phyloP scores from a whole-genome alignment of 2,329 filamentous ascomycete genomes.

The Albophoma yamanashiensis region DNA sequence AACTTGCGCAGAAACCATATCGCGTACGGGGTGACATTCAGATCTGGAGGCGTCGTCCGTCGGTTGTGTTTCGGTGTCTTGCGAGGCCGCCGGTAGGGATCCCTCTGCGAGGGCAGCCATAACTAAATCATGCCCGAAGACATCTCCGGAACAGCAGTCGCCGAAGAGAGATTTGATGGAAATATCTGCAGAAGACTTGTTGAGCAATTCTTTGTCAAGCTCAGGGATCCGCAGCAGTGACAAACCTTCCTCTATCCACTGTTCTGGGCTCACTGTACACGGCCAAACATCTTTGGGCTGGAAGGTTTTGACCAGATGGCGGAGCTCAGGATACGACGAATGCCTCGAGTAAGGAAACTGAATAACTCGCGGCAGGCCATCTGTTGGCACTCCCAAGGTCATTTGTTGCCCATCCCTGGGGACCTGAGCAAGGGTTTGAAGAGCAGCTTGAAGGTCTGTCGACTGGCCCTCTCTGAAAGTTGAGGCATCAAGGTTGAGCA shows the following conservation, averaged over 20 bases:
- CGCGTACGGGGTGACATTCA: background rate
- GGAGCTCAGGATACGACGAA: conserved; percentile 74
- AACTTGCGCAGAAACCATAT: background rate
- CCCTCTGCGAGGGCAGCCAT: conserved; percentile 32
- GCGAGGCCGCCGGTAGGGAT: background rate
- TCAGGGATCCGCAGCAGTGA: background rate
- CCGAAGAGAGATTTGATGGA: conserved; percentile 66
- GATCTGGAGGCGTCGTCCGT: background rate
- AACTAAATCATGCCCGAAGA: conserved; percentile 54
- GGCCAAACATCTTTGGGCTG: conserved; percentile 69
- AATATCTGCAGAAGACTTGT: conserved; percentile 22
- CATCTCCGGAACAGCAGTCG: conserved; percentile 46
- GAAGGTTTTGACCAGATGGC: conserved; percentile 57
- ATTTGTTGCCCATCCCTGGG: too few relatives aligned
- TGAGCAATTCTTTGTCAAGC: background rate
- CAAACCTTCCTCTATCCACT: conserved; percentile 47
- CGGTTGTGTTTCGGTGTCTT: background rate
- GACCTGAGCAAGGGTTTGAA: background rate
- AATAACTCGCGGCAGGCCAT: conserved; percentile 29
- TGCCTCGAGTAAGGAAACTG: conserved; percentile 81
- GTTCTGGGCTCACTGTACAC: conserved; percentile 57
- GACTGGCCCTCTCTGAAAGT: conserved; percentile 8
- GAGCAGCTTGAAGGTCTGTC: conserved; percentile 1
- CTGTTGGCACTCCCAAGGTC: background rate
- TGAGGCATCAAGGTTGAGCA: conserved; percentile 12